phyloP scores from a whole-genome alignment of 495 filamentous ascomycete genomes.

The Neurospora intermedia region DNA sequence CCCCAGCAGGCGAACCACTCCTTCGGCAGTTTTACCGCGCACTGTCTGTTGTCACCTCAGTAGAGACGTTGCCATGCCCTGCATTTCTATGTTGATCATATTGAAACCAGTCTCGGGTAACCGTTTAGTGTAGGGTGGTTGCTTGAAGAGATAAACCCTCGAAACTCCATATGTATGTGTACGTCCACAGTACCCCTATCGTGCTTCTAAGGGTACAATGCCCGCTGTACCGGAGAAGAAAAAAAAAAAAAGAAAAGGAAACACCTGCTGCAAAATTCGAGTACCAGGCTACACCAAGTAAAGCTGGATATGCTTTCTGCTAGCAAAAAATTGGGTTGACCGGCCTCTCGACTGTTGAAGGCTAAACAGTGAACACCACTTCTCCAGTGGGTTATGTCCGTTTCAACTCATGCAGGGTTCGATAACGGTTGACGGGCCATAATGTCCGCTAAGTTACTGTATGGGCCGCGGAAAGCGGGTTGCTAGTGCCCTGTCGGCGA shows the following conservation, averaged over 20 bases:
- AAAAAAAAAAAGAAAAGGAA: not conserved
- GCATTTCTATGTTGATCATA: not conserved
- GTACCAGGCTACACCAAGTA: not conserved
- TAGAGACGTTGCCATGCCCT: not conserved
- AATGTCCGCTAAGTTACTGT: not conserved
- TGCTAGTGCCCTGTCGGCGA: not conserved
- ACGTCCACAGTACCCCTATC: not conserved
- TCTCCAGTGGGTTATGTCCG: not conserved
- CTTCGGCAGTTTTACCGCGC: not conserved
- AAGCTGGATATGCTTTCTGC: not conserved
- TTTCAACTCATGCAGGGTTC: not conserved
- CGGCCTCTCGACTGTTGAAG: not conserved
- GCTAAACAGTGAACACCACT: not conserved
- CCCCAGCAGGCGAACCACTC: not conserved
- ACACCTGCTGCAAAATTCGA: not conserved
- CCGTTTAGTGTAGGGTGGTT: not conserved
- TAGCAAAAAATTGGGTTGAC: not conserved
- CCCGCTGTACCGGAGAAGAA: not conserved
- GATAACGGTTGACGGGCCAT: not conserved
- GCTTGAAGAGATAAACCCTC: not conserved
- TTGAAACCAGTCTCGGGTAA: not conserved
- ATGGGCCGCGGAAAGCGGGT: not conserved
- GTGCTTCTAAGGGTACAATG: not conserved
- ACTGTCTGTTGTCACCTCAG: not conserved
- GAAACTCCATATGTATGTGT: not conserved